These are phyloP conservation scores for Fusarium gaditjirri DNA, from an alignment of 2,329 filamentous ascomycete genomes.

Conservation along the genomic window DNA sequence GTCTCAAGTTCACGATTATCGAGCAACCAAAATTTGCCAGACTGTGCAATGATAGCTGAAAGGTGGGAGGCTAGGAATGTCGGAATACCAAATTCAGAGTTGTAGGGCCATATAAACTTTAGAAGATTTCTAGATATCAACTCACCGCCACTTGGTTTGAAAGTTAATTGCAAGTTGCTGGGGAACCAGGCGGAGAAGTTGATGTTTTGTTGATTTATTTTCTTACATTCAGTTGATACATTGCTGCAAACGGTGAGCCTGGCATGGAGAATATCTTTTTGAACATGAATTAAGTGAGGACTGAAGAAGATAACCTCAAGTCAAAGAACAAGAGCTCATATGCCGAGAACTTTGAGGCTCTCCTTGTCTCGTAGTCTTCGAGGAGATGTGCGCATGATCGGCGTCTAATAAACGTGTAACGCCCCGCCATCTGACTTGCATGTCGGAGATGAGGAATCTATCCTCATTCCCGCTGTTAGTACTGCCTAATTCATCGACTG, in stretches of 20 bases:
- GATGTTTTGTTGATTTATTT: slow-evolving; percentile 25
- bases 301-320: neutral
- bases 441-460: slow-evolving; percentile 8
- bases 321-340: neutral
- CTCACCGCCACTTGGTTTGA: slow-evolving; percentile 19
- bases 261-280: neutral
- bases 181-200: slow-evolving; percentile 20
- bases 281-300: neutral
- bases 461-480: neutral
- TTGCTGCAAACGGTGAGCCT: neutral
- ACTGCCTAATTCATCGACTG: neutral
- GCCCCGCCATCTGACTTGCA: slow-evolving; percentile 2
- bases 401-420: slow-evolving; percentile 24
- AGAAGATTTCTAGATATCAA: slow-evolving; percentile 26
- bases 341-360: neutral
- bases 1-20: neutral
- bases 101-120: slow-evolving; percentile 25
- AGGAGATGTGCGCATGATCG: neutral
- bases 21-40: neutral
- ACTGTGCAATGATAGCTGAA: neutral
- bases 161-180: slow-evolving; percentile 37
- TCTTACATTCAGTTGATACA: neutral
- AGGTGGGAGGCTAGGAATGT: slow-evolving; percentile 19
- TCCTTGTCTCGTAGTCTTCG: neutral
- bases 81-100: slow-evolving; percentile 19